A percentile compares a stretch with the other conserved stretches of the same genome.
phyloP scores from a whole-genome alignment of 139 green algal species.

The Chlorella sp. region DNA sequence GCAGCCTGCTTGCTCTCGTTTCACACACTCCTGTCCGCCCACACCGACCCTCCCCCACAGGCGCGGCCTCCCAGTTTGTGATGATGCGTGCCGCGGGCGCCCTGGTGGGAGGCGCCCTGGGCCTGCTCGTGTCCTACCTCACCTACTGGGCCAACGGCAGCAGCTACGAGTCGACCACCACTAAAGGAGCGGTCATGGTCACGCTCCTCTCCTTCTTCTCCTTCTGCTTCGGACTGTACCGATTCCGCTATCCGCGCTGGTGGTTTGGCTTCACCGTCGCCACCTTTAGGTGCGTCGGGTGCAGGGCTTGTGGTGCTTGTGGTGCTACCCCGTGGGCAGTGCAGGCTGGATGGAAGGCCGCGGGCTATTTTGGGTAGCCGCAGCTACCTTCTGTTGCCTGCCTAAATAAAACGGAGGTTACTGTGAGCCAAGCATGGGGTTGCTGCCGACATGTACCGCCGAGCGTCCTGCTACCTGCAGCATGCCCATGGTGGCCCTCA shows the following conservation, averaged over 20 bases:
- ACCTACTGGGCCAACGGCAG: constrained; percentile 32
- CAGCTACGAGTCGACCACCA: constrained; percentile 3
- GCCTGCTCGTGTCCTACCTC: constrained; percentile 30
- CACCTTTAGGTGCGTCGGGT: constrained; percentile 14
- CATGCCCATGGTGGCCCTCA: constrained; percentile 39
- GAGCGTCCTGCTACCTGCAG: not conserved
- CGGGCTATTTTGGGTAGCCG: too few species aligned
- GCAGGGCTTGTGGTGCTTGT: too few species aligned
- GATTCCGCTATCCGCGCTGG: constrained; percentile 21
- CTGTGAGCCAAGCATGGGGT: too few species aligned
- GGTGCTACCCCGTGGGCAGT: too few species aligned
- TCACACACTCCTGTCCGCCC: too few species aligned
- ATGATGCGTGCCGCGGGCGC: constrained; percentile 27
- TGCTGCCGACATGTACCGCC: not conserved
- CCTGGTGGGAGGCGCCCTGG: constrained; percentile 13
- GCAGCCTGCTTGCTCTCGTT: not conserved
- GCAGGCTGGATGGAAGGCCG: too few species aligned
- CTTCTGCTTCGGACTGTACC: constrained; percentile 14
- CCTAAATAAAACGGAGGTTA: not conserved
- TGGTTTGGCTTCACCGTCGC: constrained; percentile 43
- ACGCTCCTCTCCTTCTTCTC: not conserved
- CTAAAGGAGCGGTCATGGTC: constrained; percentile 39
- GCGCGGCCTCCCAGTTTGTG: constrained; percentile 29
- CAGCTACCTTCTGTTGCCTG: not conserved
- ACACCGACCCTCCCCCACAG: not conserved